Evolutionary conservation across 805 yeast genomes (phyloP).

Genomic region (Saccharomycopsis sp.): DNA sequence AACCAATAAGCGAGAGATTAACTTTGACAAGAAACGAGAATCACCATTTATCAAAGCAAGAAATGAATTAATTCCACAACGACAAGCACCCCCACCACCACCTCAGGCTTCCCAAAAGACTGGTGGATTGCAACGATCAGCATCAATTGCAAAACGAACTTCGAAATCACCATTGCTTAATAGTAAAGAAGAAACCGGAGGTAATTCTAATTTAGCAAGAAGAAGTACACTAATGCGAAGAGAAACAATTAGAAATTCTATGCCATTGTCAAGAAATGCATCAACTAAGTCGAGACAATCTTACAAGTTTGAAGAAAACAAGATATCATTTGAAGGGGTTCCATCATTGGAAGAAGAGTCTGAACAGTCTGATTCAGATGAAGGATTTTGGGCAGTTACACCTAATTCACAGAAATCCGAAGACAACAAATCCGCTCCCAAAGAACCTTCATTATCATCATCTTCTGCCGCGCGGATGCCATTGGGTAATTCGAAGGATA

Average conservation of each 20-base stretch:
- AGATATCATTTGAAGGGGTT: slow-evolving; percentile 66
- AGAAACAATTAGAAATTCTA: neutral
- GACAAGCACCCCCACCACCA: slow-evolving; percentile 22
- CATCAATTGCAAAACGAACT: slow-evolving; percentile 7
- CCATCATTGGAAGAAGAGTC: slow-evolving; percentile 41
- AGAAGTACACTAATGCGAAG: neutral
- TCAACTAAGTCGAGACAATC: slow-evolving; percentile 29
- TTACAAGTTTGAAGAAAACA: slow-evolving; percentile 64
- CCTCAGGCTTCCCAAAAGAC: neutral
- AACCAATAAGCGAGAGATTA: slow-evolving; percentile 58
- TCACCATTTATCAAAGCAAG: slow-evolving; percentile 57
- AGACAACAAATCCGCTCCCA: slow-evolving; percentile 2
- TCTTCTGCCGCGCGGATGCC: neutral
- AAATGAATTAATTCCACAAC: slow-evolving; percentile 33
- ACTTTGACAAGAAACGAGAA: slow-evolving; percentile 70
- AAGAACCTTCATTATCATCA: slow-evolving; percentile 1
- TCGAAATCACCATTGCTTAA: slow-evolving; percentile 5
- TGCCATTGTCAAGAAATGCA: neutral
- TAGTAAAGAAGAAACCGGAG: neutral
- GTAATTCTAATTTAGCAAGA: slow-evolving; percentile 4
- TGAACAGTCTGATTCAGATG: slow-evolving; percentile 35
- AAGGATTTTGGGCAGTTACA: slow-evolving; percentile 53
- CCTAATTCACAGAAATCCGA: slow-evolving; percentile 28
- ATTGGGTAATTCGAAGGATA: slow-evolving; percentile 23
- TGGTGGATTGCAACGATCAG: slow-evolving; percentile 8